phyloP scores from a whole-genome alignment of 257 asterid genomes.

The Nicotiana obtusifolia region DNA sequence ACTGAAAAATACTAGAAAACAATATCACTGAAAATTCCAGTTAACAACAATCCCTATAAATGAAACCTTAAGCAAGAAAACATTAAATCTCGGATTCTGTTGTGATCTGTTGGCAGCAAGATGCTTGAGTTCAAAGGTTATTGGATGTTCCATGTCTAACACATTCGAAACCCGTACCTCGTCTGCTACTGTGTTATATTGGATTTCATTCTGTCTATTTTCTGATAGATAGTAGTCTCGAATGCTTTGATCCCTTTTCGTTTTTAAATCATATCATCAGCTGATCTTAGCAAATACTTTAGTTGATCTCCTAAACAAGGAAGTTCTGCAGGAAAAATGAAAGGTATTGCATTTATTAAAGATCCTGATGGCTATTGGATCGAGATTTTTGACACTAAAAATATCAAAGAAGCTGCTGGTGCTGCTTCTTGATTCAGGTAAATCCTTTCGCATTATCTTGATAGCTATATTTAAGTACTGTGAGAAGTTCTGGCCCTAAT shows the following conservation, averaged over 20 bases:
- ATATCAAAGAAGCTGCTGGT: conserved; percentile 38
- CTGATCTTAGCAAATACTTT: not conserved
- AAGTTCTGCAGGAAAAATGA: conserved; percentile 54
- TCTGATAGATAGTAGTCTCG: not conserved
- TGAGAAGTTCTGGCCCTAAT: not conserved
- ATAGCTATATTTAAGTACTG: not conserved
- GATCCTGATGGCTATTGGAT: conserved; percentile 99
- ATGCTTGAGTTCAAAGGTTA: not conserved
- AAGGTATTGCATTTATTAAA: conserved; percentile 70
- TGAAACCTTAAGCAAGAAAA: not conserved
- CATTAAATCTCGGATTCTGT: not conserved
- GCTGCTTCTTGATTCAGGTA: conserved; percentile 44
- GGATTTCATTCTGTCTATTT: not conserved
- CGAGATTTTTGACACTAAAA: conserved; percentile 62
- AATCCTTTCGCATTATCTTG: not conserved
- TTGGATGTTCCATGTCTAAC: not conserved
- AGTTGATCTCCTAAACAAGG: not conserved
- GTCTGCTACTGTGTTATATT: not conserved
- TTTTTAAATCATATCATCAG: not conserved
- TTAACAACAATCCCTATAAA: not conserved
- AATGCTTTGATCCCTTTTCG: not conserved
- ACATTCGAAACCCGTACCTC: not conserved
- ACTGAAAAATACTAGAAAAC: not conserved
- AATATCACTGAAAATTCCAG: not conserved
- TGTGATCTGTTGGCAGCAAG: not conserved